Conservation (phyloP, 306 rosid species). For the Rubus parviflorus region DNA sequence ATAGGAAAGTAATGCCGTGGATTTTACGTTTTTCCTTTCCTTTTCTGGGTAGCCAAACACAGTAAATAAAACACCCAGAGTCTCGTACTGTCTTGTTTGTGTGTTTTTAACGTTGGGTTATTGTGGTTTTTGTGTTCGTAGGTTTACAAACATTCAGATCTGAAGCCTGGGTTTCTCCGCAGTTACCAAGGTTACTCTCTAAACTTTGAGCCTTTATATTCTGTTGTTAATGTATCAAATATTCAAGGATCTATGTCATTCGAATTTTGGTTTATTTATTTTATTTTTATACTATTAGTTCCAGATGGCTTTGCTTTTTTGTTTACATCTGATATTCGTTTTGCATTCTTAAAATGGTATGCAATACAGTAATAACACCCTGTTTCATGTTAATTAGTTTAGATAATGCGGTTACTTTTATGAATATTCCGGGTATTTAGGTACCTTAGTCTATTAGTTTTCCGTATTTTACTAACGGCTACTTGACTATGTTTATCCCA, state of each 20-base stretch:
- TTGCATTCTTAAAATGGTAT: slow-evolving; percentile 23
- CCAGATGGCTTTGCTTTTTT: slow-evolving; percentile 26
- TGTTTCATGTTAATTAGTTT: slow-evolving; percentile 5
- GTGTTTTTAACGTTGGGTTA: slow-evolving; percentile 17
- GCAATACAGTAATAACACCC: not conserved
- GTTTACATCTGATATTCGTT: slow-evolving; percentile 19
- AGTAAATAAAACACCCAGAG: slow-evolving; percentile 5
- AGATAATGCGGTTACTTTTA: slow-evolving; percentile 20
- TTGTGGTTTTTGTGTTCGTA: slow-evolving; percentile 26
- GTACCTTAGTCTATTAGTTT: slow-evolving; percentile 29
- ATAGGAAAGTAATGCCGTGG: not conserved
- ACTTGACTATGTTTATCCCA: slow-evolving; percentile 47
- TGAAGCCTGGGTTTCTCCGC: slow-evolving; percentile 36
- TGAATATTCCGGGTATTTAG: slow-evolving; percentile 49
- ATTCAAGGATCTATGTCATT: slow-evolving; percentile 40
- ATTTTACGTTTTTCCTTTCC: not conserved
- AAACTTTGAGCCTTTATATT: slow-evolving; percentile 20
- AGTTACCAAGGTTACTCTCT: slow-evolving; percentile 19
- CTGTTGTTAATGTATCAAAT: slow-evolving; percentile 6
- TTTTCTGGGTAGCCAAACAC: slow-evolving; percentile 32
- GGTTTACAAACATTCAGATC: slow-evolving; percentile 55
- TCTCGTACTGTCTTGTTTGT: slow-evolving; percentile 13
- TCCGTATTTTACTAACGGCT: slow-evolving; percentile 48
- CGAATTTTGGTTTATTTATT: not conserved
- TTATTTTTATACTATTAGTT: not conserved